Evolutionary conservation across 768 basidiomycete genomes (phyloP), one percentile per base, ranked within the genome.

Genomic region (Lentinula sp.): DNA sequence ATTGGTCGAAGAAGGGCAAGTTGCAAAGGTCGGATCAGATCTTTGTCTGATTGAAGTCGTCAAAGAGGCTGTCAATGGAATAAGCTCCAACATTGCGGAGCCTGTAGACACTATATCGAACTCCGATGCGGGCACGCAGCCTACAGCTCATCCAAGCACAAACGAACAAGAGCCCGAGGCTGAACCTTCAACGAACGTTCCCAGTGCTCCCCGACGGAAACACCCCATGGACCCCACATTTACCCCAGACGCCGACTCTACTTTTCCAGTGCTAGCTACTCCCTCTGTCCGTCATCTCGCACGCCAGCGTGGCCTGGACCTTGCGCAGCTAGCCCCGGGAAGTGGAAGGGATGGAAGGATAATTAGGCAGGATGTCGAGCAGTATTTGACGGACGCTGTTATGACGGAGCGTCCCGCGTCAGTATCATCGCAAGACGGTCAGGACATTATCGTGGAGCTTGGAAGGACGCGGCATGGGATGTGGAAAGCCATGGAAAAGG

Each of bases 401-500:
- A 16, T 55, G 65, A 18, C 53, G 68, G 3, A 59, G 53, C 1
- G 56, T 68, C 28, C 60, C 28, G 28, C 28, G 28, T 28, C 28
- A 70, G 10, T 46, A 57, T 16, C 34, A 57, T 10, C 4, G 62
- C 21, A 42, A 35, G 11, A 15, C 51, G 67, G 62, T 16, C 65
- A 79, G 43, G 88, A 91, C 61, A 73, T 80, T 9, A 74, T 87
- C 2, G 82, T 93, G 2, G 90, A 91, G 57, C 78, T 95, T 28
- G 86, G 85, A 4, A 76, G 91, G 64, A 92, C 90, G 13, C 77
- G 93, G 58, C 83, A 85, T 68, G 86, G 85, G 9, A 95, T 95
- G 93, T 95, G 85, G 87, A 91, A 90, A 65, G 88, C 91, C 2
- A 95, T 95, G 93, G 82, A 79, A 9, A 91, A 90, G 83, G 91